Evolutionary conservation across 345 rosid species (phyloP), one percentile per base, ranked within the genome.

Genomic region (Nasturtium officinale): DNA sequence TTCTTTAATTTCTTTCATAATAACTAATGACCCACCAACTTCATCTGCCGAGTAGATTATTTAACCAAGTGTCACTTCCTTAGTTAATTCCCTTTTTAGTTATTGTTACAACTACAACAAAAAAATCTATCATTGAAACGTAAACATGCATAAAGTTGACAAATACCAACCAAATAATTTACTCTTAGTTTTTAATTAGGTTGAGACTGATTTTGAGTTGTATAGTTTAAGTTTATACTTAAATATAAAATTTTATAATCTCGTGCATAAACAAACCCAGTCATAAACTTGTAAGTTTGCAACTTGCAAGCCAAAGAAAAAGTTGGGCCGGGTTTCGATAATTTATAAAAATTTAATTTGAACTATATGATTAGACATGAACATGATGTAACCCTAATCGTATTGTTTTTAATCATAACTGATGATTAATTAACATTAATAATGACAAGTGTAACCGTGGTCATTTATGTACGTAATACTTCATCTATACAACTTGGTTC

Each of bases 21-120:
- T 38, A 40, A 15, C 17, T 40, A 20, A 51, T 29, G 53, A 62
- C 69, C 62, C n/a, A 71, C 30, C 75, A 38, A 17, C 28, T 7
- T 61, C 69, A 40, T 35, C 13, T 59, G 50, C 37, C n/a, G 18
- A 55, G 7, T 46, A 42, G 5, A 9, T 67, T 26, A 40, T 54
- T 38, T 12, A 16, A 9, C n/a, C 47, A 35, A 66, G 33, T 66
- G 60, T 15, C 23, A 35, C 25, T 12, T 37, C 37, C 28, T 67
- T 67, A 5, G 12, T 53, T 3, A 37, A 26, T 67, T 33, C 9
- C 7, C 26, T 10, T 20, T 30, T 68, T 29, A 53, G 9, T 26
- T 43, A 29, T 7, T 20, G 12, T 55, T 16, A 54, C 63, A 33
- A 57, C 33, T 23, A 43, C 55, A 47, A 58, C 16, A n/a, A 5